Conservation (phyloP, 192 early-diverging fungal species). For the Coemansia sp. region DNA sequence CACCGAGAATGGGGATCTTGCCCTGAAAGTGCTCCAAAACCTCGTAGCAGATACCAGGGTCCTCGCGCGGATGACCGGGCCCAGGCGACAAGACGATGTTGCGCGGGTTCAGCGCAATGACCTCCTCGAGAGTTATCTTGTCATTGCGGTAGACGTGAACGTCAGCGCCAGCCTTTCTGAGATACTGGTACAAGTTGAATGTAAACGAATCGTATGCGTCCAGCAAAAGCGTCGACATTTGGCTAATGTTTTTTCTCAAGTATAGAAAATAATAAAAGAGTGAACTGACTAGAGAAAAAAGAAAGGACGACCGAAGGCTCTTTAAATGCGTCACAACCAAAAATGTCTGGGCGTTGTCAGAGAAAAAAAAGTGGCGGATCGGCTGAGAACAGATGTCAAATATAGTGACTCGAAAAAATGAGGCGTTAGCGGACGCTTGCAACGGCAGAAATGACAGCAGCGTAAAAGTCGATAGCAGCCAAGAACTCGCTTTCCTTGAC, state of each 20-base stretch:
- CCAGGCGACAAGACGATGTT: constrained; percentile 98
- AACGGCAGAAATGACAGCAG: constrained; percentile 61
- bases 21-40: constrained; percentile 88
- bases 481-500: constrained; percentile 75
- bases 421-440: constrained; percentile 33
- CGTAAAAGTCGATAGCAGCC: constrained; percentile 76
- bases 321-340: constrained; percentile 7
- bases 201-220: constrained; percentile 99
- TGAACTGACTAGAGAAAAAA: background rate
- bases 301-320: background rate
- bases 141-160: constrained; percentile 95
- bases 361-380: constrained; percentile 1
- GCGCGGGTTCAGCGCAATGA: constrained; percentile 77
- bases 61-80: constrained; percentile 88
- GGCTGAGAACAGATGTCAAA: background rate
- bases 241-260: background rate
- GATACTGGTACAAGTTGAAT: constrained; percentile 97
- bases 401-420: background rate
- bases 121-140: constrained; percentile 83
- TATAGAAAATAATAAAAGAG: background rate
- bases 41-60: constrained; percentile 89
- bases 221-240: constrained; percentile 72
- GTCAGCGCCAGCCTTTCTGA: constrained; percentile 87
- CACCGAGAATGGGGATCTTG: constrained; percentile 93
- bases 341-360: background rate